Evolutionary conservation across 495 filamentous ascomycete genomes (phyloP), one percentile per base, ranked within the genome.

Genomic region (Geopyxis carbonaria): DNA sequence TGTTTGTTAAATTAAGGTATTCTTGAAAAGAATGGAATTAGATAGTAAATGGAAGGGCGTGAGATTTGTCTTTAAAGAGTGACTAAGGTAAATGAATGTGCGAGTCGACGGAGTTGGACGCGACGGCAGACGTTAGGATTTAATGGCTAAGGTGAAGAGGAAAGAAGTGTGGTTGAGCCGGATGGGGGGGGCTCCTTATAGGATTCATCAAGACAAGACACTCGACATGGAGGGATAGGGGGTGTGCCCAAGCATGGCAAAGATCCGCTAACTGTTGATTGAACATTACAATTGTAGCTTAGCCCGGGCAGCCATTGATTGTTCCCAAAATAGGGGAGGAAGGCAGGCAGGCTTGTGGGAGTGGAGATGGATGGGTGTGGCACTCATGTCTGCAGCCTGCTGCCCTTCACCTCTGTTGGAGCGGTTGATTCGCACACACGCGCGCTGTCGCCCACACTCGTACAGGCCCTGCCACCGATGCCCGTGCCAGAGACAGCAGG

Each of bases 31-130:
- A 53, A 57, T 46, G 44, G 46, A 40, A 36, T 37, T 32, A 13
- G 21, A 43, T 22, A 20, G 39, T 32, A 39, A 57, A 21, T n/a
- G n/a, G 31, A 37, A 43, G 46, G 43, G 52, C 50, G 39, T 49
- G 34, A 63, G 60, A 63, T 58, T 24, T 34, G 11, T 48, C 61
- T 50, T 15, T 22, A 54, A 72, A 67, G 67, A 70, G 66, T 65
- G 69, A 68, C 66, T 63, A 70, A 66, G 67, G 66, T 66, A 65
- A 66, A 37, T 53, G 44, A 56, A 60, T 59, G 58, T 57, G 50
- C 46, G 25, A 36, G 37, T 22, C 13, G 25, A 38, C 14, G 25
- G 45, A 42, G 23, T 34, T 40, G 33, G 30, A 44, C 28, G 50
- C 51, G 40, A 40, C 32, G 46, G 50, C 51, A 47, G 58, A 60